Base-by-base conservation (phyloP, 2,329 filamentous ascomycete species). In the Amylocarpus encephaloides region DNA sequence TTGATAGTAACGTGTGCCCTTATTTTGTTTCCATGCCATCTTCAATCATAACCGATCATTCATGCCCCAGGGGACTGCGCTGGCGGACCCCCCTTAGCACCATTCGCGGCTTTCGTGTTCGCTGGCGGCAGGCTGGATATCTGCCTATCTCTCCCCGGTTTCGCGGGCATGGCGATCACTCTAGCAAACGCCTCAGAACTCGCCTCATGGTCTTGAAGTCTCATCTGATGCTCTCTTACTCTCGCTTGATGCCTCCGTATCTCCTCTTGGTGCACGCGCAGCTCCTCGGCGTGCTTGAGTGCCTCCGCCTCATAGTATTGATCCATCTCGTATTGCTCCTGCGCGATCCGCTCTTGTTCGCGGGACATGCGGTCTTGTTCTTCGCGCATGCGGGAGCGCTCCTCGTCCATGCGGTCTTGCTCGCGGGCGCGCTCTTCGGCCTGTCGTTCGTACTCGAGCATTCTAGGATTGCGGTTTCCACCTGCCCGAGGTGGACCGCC, bases 221-320 rank as follows among this genome's bases (percentile, higher is more conserved):
- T 50, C 43, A 49, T 42, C 41, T 53, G 39, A 42, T 55, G 55
- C 16, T 50, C 50, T 43, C 49, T 51, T 47, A 56, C 50, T 45
- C 53, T 42, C 33, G 51, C 56, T 50, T 65, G 61, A 51, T 65
- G 62, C 29, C 50, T 58, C 19, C 59, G 52, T 10, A 65, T 57
- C 50, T 64, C 63, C 52, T 63, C 61, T 47, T 60, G 55, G 51
- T 65, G 63, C 11, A 60, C 33, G 22, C 63, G 52, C 52, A 63
- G 50, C 34, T 65, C 63, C 42, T 65, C 62, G 0, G 60, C 59
- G 47, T 65, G 63, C 38, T 58, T 60, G 48, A 65, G 48, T 9
- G 61, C 61, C 43, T 65, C 63, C 1, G 61, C 60, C 43, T 64
- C 62, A 33, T 65, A 65, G 36, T 64, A 65, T 41, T 64, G 62